Percentiles rank a stretch among this genome's conserved stretches.
These are phyloP conservation scores for Stygiomarasmius scandens DNA, from an alignment of 1,284 basidiomycete species.

Conservation along the genomic window DNA sequence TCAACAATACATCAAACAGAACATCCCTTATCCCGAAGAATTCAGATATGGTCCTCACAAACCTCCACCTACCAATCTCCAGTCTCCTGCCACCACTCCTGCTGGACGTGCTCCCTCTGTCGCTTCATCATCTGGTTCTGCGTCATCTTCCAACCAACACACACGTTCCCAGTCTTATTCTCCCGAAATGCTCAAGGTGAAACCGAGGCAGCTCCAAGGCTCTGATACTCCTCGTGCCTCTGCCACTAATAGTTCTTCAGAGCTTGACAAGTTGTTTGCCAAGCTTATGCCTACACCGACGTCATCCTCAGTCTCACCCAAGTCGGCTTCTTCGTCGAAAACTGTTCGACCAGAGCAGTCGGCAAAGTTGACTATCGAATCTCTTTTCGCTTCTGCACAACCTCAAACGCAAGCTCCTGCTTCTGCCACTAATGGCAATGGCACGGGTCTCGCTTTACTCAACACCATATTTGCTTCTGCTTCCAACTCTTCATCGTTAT, in stretches of 20 bases:
- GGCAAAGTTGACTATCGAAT: slow-evolving; percentile 8
- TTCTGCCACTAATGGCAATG: neutral
- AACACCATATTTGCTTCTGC: slow-evolving; percentile 57
- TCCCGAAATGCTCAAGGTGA: slow-evolving; percentile 4
- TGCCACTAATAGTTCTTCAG: slow-evolving; percentile 35
- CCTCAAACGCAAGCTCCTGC: neutral
- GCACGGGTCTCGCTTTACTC: slow-evolving; percentile 43
- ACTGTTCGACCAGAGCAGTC: neutral
- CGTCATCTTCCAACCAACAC: slow-evolving; percentile 5
- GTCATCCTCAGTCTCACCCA: slow-evolving; percentile 18
- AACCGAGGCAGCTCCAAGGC: slow-evolving; percentile 5
- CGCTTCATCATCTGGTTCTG: slow-evolving; percentile 10
- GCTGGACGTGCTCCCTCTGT: slow-evolving; percentile 11
- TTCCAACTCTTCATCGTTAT: slow-evolving; percentile 27
- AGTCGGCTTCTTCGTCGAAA: slow-evolving; percentile 9
- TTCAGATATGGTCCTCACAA: slow-evolving; percentile 67
- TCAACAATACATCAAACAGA: slow-evolving; percentile 64
- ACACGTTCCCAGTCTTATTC: slow-evolving; percentile 1
- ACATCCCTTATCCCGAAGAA: slow-evolving; percentile 67
- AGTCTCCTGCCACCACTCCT: slow-evolving; percentile 32
- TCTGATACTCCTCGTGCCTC: slow-evolving; percentile 13
- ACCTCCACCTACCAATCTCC: slow-evolving; percentile 56
- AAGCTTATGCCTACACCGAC: slow-evolving; percentile 1
- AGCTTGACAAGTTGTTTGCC: slow-evolving; percentile 65
- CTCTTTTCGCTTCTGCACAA: slow-evolving; percentile 8